phyloP scores from a whole-genome alignment of 192 early-diverging fungal genomes.

The Coemansia sp. region DNA sequence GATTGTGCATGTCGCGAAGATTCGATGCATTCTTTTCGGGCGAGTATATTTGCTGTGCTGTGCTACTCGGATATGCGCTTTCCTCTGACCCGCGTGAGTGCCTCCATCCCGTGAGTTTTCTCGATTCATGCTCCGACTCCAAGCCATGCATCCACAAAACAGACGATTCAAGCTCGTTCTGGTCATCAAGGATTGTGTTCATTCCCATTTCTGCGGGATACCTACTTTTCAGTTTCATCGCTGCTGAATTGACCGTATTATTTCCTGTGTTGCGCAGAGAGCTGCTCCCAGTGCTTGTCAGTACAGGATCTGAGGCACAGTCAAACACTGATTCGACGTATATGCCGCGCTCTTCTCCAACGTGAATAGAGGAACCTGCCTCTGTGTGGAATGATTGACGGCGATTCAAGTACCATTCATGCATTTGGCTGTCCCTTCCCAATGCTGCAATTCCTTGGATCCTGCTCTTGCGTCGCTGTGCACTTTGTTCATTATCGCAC shows the following conservation, averaged over 20 bases:
- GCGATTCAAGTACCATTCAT: neutral
- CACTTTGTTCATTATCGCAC: constrained; percentile 11
- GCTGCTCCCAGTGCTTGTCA: neutral
- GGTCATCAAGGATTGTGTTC: neutral
- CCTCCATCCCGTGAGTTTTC: neutral
- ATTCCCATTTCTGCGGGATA: neutral
- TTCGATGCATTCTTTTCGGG: neutral
- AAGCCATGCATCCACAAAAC: constrained; percentile 40
- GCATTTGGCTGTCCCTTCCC: constrained; percentile 23
- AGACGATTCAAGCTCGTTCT: constrained; percentile 36
- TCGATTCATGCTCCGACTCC: constrained; percentile 1
- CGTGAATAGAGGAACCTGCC: neutral
- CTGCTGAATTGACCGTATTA: neutral
- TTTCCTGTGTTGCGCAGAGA: neutral
- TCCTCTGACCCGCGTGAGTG: neutral
- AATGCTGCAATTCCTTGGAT: constrained; percentile 44
- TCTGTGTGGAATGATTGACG: constrained; percentile 12
- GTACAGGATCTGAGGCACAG: neutral
- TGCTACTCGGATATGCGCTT: neutral
- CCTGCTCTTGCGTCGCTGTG: constrained; percentile 16
- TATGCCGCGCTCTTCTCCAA: neutral
- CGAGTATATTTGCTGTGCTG: constrained; percentile 1
- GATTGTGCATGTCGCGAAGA: neutral
- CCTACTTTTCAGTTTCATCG: neutral
- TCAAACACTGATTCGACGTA: constrained; percentile 1